phyloP scores from a whole-genome alignment of 2,329 filamentous ascomycete genomes.

The Alternaria arbusti region DNA sequence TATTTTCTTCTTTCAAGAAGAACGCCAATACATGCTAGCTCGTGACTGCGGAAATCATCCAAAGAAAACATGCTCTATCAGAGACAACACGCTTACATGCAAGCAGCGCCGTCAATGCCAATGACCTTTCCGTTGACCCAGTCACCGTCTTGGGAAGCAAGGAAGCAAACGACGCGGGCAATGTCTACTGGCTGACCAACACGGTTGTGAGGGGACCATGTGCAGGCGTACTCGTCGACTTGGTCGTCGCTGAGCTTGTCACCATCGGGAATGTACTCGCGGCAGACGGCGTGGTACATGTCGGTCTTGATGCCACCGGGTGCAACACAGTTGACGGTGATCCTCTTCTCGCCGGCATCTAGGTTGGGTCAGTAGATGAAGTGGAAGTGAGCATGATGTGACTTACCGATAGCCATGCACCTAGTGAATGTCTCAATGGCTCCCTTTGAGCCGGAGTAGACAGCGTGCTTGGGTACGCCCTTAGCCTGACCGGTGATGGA shows the following conservation, averaged over 20 bases:
- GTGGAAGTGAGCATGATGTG: background rate
- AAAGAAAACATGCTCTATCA: slow-evolving; percentile 3
- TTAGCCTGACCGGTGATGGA: slow-evolving; percentile 64
- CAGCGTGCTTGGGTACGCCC: slow-evolving; percentile 61
- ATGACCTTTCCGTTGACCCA: slow-evolving; percentile 63
- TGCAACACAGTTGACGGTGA: slow-evolving; percentile 67
- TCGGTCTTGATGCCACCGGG: slow-evolving; percentile 63
- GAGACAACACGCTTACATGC: slow-evolving; percentile 43
- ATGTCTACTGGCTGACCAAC: slow-evolving; percentile 73
- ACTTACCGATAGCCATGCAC: slow-evolving; percentile 59
- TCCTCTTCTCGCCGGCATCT: slow-evolving; percentile 62
- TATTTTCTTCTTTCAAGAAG: slow-evolving; percentile 10
- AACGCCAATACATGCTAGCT: slow-evolving; percentile 14
- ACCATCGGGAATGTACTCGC: slow-evolving; percentile 67
- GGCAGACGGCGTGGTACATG: slow-evolving; percentile 68
- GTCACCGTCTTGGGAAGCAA: slow-evolving; percentile 65
- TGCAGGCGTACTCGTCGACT: slow-evolving; percentile 68
- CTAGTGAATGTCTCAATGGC: slow-evolving; percentile 62
- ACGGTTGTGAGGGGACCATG: slow-evolving; percentile 69
- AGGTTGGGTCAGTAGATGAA: slow-evolving; percentile 17
- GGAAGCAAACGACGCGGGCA: slow-evolving; percentile 68
- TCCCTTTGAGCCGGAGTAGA: slow-evolving; percentile 62
- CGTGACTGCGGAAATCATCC: slow-evolving; percentile 1
- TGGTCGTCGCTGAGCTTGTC: slow-evolving; percentile 63
- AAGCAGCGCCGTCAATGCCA: slow-evolving; percentile 54